Percentiles rank a stretch among this genome's conserved stretches.
These are phyloP conservation scores for Thozetella sp. DNA, from an alignment of 495 filamentous ascomycete species.

Conservation along the genomic window DNA sequence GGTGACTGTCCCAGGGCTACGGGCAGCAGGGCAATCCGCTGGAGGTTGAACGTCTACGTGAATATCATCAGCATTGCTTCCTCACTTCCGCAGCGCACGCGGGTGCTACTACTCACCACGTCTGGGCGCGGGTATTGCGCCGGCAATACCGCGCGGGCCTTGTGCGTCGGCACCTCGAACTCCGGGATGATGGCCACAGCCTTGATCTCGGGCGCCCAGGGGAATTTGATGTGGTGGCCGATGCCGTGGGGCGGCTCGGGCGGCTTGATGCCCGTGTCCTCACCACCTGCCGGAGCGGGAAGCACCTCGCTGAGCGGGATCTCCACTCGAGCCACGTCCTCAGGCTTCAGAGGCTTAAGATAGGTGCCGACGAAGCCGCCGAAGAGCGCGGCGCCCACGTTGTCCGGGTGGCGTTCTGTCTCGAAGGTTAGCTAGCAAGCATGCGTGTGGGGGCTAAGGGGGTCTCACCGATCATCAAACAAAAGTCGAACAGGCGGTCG, in stretches of 20 bases:
- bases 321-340: slow-evolving; percentile 82
- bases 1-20: slow-evolving; percentile 83
- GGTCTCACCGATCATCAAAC: slow-evolving; percentile 79
- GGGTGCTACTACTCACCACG: slow-evolving; percentile 55
- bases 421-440: slow-evolving; percentile 14
- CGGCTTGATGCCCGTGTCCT: slow-evolving; percentile 81
- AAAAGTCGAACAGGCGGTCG: slow-evolving; percentile 88
- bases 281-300: slow-evolving; percentile 80
- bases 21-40: slow-evolving; percentile 85
- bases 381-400: slow-evolving; percentile 91
- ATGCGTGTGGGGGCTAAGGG: neutral
- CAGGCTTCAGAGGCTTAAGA: slow-evolving; percentile 82
- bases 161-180: slow-evolving; percentile 89
- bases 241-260: slow-evolving; percentile 89
- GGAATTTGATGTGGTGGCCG: slow-evolving; percentile 90
- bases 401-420: slow-evolving; percentile 92
- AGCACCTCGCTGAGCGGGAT: slow-evolving; percentile 96
- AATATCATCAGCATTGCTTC: neutral
- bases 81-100: neutral
- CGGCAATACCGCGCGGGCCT: slow-evolving; percentile 82
- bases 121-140: slow-evolving; percentile 74
- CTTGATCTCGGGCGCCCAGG: slow-evolving; percentile 91
- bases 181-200: slow-evolving; percentile 92
- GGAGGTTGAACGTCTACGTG: slow-evolving; percentile 83
- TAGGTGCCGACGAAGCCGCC: slow-evolving; percentile 98